Conservation (phyloP, 2,329 filamentous ascomycete species). For the Tricladium varicosporioides region DNA sequence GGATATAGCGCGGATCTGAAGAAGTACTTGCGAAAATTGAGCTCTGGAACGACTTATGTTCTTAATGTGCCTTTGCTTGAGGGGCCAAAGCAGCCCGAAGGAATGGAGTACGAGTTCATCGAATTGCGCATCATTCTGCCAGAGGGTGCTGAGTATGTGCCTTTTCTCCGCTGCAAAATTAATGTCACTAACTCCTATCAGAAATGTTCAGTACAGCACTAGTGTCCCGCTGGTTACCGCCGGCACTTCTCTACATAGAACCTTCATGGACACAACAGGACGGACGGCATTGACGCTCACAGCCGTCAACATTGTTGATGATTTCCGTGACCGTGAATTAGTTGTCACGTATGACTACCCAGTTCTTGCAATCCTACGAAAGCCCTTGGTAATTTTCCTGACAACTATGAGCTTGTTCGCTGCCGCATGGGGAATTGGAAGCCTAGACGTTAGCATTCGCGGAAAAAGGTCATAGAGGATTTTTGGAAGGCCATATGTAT, state of each 20-base stretch:
- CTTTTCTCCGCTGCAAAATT: constrained; percentile 47
- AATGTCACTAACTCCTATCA: constrained; percentile 43
- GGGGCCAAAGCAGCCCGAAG: constrained; percentile 82
- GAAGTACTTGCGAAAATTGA: constrained; percentile 66
- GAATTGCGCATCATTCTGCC: constrained; percentile 82
- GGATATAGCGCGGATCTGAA: constrained; percentile 91
- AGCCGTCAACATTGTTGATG: constrained; percentile 85
- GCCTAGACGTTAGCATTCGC: constrained; percentile 31
- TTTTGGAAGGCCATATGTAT: constrained; percentile 2
- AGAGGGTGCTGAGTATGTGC: constrained; percentile 78
- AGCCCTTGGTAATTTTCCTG: constrained; percentile 78
- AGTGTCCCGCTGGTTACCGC: constrained; percentile 67
- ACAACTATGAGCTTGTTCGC: constrained; percentile 74
- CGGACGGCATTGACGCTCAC: constrained; percentile 79
- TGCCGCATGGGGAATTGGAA: constrained; percentile 69
- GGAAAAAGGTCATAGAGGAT: constrained; percentile 23
- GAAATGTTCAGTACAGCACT: constrained; percentile 77
- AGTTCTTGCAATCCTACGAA: constrained; percentile 70
- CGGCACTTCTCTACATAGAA: constrained; percentile 66
- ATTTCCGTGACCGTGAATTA: constrained; percentile 78
- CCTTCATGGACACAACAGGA: constrained; percentile 90
- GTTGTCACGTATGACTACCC: constrained; percentile 88
- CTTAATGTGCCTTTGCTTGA: constrained; percentile 92
- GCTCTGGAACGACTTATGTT: constrained; percentile 68
- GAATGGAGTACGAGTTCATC: constrained; percentile 80